Base-by-base conservation (phyloP, 225 moss, liverwort and hornwort species). In the Rhytidiadelphus loreus region DNA sequence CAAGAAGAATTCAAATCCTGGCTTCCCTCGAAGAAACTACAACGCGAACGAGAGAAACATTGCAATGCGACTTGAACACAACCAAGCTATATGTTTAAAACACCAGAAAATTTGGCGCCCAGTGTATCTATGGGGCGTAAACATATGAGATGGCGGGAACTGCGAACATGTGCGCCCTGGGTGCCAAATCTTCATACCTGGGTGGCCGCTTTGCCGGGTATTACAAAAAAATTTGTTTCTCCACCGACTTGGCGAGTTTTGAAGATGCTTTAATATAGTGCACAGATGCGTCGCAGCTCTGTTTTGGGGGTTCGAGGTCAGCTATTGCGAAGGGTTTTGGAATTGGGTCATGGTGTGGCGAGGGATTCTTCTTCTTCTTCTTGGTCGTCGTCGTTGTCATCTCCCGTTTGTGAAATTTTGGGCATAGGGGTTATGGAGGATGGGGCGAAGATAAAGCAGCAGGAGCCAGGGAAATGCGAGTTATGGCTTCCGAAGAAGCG, bases 401-500 rank as follows among this genome's bases (percentile, higher is more conserved):
- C 82, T 52, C 9, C 53, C 8, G 14, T 46, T 80, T 28, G 82
- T n/a, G 87, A 83, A 29, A 59, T 52, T 90, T 56, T 30, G 35
- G 68, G 63, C 59, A 72, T 63, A 16, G 66, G 78, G 30, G 39
- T 62, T 50, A 77, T 91, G 83, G 89, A 76, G 53, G 23, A 80
- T 74, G 85, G 21, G 43, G 37, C 43, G 14, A 75, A 83, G 68
- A 19, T 73, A 46, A 89, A 90, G 91, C 65, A 90, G 77, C 87
- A 91, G 76, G 88, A 90, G 43, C 80, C 76, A 11, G 91, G 90
- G 83, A 94, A 94, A 86, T 99, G 99, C 88, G 90, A 91, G 86
- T 70, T 89, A 88, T 99, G 99, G 97, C 92, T 99, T 87, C 83
- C 95, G 80, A 92, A 92, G 79, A 99, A 99, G 87, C 92, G 96